A percentile compares a stretch with the other conserved stretches of the same genome.
Conservation (phyloP, 192 early-diverging fungal species). For the Linnemannia elongata region DNA sequence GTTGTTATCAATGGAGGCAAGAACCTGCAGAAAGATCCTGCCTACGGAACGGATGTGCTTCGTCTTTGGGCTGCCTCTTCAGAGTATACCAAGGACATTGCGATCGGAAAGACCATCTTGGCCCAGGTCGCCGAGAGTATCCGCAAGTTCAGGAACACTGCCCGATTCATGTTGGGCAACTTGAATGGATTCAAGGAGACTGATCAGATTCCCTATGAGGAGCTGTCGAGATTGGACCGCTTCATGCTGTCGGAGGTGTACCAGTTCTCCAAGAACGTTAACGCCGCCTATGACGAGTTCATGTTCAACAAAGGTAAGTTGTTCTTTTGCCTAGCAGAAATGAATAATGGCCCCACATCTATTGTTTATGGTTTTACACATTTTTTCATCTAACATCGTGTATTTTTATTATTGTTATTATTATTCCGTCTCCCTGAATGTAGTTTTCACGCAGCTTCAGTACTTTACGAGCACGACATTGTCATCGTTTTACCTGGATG, state of each 20-base stretch:
- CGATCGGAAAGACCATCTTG: constrained; percentile 76
- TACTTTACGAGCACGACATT: constrained; percentile 75
- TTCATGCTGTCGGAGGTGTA: constrained; percentile 78
- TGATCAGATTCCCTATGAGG: constrained; percentile 62
- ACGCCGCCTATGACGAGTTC: constrained; percentile 69
- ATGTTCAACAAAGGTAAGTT: constrained; percentile 72
- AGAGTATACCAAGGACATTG: constrained; percentile 82
- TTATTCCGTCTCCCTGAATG: not conserved
- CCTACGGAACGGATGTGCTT: constrained; percentile 81
- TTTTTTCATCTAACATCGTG: not conserved
- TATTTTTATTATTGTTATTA: not conserved
- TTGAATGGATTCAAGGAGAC: constrained; percentile 68
- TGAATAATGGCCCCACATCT: not conserved
- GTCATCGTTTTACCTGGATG: constrained; percentile 86
- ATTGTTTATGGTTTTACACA: not conserved
- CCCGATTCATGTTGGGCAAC: constrained; percentile 84
- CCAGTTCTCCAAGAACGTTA: constrained; percentile 68
- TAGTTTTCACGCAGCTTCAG: constrained; percentile 74
- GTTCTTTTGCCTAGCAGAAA: not conserved
- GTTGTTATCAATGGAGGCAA: constrained; percentile 78
- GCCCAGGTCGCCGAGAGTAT: constrained; percentile 72
- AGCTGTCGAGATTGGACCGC: constrained; percentile 66
- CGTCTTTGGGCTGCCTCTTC: constrained; percentile 82
- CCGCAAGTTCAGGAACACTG: constrained; percentile 82
- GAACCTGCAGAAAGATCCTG: constrained; percentile 75